Base-by-base conservation (phyloP, 179 eudicot genomes). In the Beta lomatogona region DNA sequence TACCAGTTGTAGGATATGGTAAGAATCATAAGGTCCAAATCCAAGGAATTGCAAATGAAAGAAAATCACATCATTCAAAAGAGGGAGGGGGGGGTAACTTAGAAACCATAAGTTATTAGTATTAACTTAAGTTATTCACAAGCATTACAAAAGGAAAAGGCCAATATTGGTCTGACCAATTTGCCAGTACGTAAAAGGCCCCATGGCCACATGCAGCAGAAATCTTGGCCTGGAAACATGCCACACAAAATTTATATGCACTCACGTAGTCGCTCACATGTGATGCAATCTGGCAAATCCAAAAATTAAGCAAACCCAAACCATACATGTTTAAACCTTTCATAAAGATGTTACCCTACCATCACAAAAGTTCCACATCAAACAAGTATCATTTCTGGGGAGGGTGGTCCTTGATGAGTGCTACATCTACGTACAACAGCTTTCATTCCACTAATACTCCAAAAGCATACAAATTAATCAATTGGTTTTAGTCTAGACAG, bases 131-230 rank as follows among this genome's bases (percentile, higher is more conserved):
- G 41, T 36, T 36, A 3, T 48, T 48, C 52, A 48, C 4, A 53
- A 73, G 14, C 12, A 9, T 21, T n/a, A 3, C 19, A 73, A 57
- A 45, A 61, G 71, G 61, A 77, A 25, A 9, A 48, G 9, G 52
- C 52, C 71, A 77, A 59, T 15, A 59, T 59, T 16, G 64, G 21
- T 13, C 3, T 16, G 21, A 31, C 64, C 63, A 73, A 73, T 2
- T 28, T 18, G 61, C 60, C 46, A 54, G 78, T 44, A 58, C 67
- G 59, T 28, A 28, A 48, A 76, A 57, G 83, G 76, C 75, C 76
- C 75, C 76, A 44, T 54, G 44, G 31, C 16, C 50, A 66, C 53
- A 45, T 25, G 50, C 50, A 68, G 45, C 54, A 12, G 16, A 7
- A 69, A 52, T 58, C 28, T 45, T 65, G 79, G 74, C 9, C 15